Conservation (phyloP, 805 yeast species). For the Cyberlindnera veronae region DNA sequence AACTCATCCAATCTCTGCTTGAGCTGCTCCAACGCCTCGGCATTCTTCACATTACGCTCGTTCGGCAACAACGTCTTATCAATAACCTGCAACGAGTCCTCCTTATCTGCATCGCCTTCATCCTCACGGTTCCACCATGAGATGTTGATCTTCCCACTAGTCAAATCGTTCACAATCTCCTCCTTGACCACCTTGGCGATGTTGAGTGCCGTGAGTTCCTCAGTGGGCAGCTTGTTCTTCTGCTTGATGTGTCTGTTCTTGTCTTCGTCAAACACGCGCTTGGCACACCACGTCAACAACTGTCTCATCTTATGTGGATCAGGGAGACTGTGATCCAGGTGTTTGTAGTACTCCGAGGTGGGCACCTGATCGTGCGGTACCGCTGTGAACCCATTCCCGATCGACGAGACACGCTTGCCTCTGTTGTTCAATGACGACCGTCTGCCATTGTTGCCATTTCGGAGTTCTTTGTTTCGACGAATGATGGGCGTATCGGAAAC, state of each 20-base stretch:
- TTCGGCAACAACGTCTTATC: conserved; percentile 47
- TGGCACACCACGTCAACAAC: conserved; percentile 63
- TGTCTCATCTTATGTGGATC: conserved; percentile 75
- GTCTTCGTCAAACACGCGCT: conserved; percentile 36
- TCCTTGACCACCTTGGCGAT: conserved; percentile 64
- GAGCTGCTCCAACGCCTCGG: conserved; percentile 43
- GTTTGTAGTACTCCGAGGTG: conserved; percentile 53
- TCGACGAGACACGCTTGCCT: conserved; percentile 70
- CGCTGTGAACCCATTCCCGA: conserved; percentile 69
- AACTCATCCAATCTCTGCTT: conserved; percentile 42
- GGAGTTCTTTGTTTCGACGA: conserved; percentile 32
- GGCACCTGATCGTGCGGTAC: conserved; percentile 64
- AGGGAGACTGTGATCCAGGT: conserved; percentile 57
- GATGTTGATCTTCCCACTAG: conserved; percentile 55
- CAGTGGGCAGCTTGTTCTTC: conserved; percentile 29
- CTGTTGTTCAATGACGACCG: conserved; percentile 53
- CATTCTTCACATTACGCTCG: conserved; percentile 53
- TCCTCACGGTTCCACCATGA: conserved; percentile 60
- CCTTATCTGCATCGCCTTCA: conserved; percentile 25
- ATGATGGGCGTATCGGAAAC: conserved; percentile 37
- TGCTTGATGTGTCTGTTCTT: conserved; percentile 26
- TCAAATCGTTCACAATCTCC: conserved; percentile 55
- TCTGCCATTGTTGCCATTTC: conserved; percentile 33
- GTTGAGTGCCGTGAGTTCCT: conserved; percentile 41
- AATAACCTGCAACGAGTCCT: conserved; percentile 17